A percentile compares a stretch with the other conserved stretches of the same genome.
These are phyloP conservation scores for Neofusicoccum sp. DNA, from an alignment of 2,329 filamentous ascomycete species.

Conservation along the genomic window DNA sequence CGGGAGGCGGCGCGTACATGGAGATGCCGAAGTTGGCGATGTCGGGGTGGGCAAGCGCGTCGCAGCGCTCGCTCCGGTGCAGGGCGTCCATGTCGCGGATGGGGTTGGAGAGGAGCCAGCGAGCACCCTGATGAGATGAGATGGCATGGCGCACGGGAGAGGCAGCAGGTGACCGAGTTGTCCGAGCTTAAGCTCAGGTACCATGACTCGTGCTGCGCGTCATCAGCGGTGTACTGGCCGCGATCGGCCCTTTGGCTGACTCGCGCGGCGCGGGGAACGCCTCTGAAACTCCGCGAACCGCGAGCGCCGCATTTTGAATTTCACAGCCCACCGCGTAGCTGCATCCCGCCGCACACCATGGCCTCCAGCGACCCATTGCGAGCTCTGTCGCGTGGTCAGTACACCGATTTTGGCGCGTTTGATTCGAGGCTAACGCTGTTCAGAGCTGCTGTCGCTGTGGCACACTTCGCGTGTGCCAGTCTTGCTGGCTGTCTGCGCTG, in stretches of 20 bases:
- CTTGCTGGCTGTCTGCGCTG: conserved; percentile 31
- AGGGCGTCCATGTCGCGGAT: conserved; percentile 12
- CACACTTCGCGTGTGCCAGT: conserved; percentile 35
- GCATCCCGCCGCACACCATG: not conserved
- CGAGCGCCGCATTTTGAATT: conserved; percentile 15
- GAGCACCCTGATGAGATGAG: not conserved
- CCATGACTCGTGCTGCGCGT: not conserved
- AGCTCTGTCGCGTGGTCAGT: not conserved
- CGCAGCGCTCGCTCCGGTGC: conserved; percentile 44
- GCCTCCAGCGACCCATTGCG: not conserved
- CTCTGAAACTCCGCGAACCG: conserved; percentile 14
- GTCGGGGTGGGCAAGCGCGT: conserved; percentile 51
- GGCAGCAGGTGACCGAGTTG: conserved; percentile 13
- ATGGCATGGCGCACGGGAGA: conserved; percentile 1
- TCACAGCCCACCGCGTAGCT: not conserved
- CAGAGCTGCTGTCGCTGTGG: conserved; percentile 39
- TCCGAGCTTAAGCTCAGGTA: conserved; percentile 17
- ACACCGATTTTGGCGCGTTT: not conserved
- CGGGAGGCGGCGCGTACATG: conserved; percentile 41
- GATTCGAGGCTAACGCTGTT: not conserved
- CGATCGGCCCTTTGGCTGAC: too few relatives aligned
- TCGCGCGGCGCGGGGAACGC: conserved; percentile 6
- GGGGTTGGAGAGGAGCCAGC: not conserved
- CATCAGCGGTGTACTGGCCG: too few relatives aligned
- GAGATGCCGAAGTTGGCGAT: conserved; percentile 54